These are phyloP conservation scores for Chlorella sp. DNA, from an alignment of 139 green algal species.

Conservation along the genomic window DNA sequence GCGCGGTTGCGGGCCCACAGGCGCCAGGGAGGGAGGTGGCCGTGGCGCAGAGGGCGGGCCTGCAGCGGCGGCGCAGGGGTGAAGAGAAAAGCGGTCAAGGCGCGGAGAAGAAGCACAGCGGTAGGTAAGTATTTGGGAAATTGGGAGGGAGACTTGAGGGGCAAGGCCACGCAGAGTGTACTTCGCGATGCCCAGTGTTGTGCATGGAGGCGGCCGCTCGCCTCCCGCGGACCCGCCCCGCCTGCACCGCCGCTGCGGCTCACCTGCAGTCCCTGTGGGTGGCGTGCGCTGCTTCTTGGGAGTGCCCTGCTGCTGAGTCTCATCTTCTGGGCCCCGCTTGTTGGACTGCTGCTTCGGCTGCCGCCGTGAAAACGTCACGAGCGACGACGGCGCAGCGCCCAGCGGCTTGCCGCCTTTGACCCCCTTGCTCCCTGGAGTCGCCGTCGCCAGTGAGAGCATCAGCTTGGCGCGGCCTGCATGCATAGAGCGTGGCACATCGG, in stretches of 20 bases:
- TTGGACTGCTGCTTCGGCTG: background rate
- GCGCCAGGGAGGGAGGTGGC: background rate
- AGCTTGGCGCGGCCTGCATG: slow-evolving; percentile 13
- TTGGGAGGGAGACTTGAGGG: background rate
- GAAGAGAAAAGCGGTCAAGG: background rate
- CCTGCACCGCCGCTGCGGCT: background rate
- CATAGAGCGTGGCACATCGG: background rate
- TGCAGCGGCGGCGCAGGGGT: background rate
- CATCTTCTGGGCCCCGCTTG: background rate
- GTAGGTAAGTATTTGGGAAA: no score
- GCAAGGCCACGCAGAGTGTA: background rate
- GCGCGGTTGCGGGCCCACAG: background rate
- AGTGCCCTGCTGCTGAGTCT: background rate
- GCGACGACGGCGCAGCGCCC: background rate
- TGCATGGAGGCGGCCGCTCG: background rate
- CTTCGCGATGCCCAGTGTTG: background rate
- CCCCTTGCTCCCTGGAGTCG: background rate
- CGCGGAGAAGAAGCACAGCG: no score
- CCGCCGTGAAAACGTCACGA: background rate
- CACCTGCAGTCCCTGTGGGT: background rate
- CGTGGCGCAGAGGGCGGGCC: background rate
- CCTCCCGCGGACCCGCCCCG: background rate
- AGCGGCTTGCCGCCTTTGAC: background rate
- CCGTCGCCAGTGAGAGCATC: background rate
- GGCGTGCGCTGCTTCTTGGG: slow-evolving; percentile 17